A percentile compares a stretch with the other conserved stretches of the same genome.
Conservation (phyloP, 257 asterid genomes). For the Vinca minor region DNA sequence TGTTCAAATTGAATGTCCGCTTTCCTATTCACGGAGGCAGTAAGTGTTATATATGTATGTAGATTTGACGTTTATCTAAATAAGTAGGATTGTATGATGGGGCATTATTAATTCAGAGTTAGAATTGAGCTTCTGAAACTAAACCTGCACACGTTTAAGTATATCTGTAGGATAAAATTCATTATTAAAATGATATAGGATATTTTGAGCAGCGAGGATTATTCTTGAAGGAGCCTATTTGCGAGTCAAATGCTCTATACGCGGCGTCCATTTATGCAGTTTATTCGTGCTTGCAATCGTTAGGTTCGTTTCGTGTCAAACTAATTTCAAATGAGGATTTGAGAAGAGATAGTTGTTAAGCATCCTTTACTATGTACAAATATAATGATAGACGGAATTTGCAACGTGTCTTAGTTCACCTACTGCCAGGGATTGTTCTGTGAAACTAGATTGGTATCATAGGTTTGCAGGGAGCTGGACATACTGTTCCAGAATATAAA, state of each 20-base stretch:
- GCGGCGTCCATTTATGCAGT: neutral
- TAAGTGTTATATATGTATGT: no score
- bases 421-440: no score
- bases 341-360: no score
- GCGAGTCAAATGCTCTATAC: neutral
- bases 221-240: neutral
- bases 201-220: neutral
- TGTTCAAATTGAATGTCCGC: no score
- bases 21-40: no score
- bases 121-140: neutral
- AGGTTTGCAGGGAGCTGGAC: constrained; percentile 73
- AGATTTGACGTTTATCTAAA: neutral
- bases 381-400: neutral
- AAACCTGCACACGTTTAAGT: neutral
- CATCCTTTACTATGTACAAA: no score
- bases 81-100: neutral
- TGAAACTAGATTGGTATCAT: neutral
- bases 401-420: neutral
- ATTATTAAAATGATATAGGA: no score
- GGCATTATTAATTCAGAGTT: neutral
- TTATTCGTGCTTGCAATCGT: neutral
- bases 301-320: neutral
- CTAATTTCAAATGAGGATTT: neutral
- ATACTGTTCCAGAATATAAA: constrained; percentile 89
- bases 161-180: no score